Percentiles rank a stretch among this genome's conserved stretches.
Conservation (phyloP, 768 basidiomycete species). For the Boletus tomentosulus region DNA sequence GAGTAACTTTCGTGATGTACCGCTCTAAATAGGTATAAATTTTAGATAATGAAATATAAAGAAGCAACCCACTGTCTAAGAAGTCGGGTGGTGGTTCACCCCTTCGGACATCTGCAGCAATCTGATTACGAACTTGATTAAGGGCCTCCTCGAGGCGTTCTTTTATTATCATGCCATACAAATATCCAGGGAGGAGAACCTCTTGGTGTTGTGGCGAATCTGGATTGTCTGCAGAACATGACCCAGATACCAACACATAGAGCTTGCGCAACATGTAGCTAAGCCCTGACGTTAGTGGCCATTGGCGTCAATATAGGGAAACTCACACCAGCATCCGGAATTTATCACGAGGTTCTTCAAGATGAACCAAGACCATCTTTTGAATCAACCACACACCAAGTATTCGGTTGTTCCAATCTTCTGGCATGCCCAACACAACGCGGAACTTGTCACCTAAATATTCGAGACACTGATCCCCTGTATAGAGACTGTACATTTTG, state of each 20-base stretch:
- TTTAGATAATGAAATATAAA: background rate
- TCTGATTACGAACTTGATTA: constrained; percentile 63
- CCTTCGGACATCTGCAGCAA: constrained; percentile 70
- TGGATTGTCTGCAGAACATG: constrained; percentile 92
- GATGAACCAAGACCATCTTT: constrained; percentile 86
- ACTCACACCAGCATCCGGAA: constrained; percentile 86
- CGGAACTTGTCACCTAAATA: constrained; percentile 97
- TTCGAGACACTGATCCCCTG: constrained; percentile 87
- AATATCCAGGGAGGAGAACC: constrained; percentile 84
- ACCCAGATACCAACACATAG: constrained; percentile 83
- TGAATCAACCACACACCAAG: constrained; percentile 80
- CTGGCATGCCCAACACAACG: constrained; percentile 83
- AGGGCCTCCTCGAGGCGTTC: constrained; percentile 92
- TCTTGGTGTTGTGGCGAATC: constrained; percentile 99
- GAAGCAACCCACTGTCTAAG: constrained; percentile 62
- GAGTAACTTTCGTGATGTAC: constrained; percentile 73
- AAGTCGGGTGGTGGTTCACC: constrained; percentile 80
- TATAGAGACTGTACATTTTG: constrained; percentile 86
- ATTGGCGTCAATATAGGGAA: background rate
- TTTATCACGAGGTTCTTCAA: constrained; percentile 85
- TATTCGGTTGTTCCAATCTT: constrained; percentile 84
- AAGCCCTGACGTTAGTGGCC: constrained; percentile 7
- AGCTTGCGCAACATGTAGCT: constrained; percentile 98
- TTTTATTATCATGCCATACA: constrained; percentile 98
- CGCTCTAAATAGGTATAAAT: constrained; percentile 46